phyloP scores from a whole-genome alignment of 164 flowering plant genomes.

The Vitis labrusca region DNA sequence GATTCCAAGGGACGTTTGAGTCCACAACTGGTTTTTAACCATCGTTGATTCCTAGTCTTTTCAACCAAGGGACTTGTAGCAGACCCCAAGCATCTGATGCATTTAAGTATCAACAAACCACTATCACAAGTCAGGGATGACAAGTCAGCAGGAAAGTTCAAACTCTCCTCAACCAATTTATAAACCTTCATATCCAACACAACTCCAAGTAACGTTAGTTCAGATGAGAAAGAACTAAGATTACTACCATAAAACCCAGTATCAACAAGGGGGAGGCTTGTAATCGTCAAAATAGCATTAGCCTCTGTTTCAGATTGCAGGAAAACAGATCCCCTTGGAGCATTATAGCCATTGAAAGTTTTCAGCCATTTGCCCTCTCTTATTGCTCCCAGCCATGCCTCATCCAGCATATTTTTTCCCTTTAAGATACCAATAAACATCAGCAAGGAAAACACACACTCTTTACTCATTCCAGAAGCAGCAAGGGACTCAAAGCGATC shows the following conservation, averaged over 20 bases:
- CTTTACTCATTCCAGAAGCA: slow-evolving; percentile 4
- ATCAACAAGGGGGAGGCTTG: slow-evolving; percentile 7
- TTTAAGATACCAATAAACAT: slow-evolving; percentile 3
- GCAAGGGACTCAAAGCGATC: not conserved
- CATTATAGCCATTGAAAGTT: slow-evolving; percentile 7
- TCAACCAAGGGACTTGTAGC: too few relatives aligned
- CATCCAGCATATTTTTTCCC: slow-evolving; percentile 1
- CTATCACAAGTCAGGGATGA: slow-evolving; percentile 2
- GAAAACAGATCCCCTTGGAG: slow-evolving; percentile 10
- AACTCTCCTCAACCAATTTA: not conserved
- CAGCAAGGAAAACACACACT: slow-evolving; percentile 5
- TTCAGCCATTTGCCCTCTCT: slow-evolving; percentile 13
- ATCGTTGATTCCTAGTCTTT: too few relatives aligned
- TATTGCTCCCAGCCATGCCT: slow-evolving; percentile 4
- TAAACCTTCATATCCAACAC: not conserved
- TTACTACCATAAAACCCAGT: slow-evolving; percentile 3
- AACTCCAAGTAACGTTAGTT: slow-evolving; percentile 12
- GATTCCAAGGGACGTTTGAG: too few relatives aligned
- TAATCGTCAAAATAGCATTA: slow-evolving; percentile 1
- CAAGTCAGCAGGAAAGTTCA: not conserved
- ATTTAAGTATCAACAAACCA: slow-evolving; percentile 4
- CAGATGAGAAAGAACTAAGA: slow-evolving; percentile 2
- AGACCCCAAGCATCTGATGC: too few relatives aligned
- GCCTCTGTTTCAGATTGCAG: slow-evolving; percentile 1
- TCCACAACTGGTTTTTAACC: too few relatives aligned